phyloP scores from a whole-genome alignment of 164 flowering plant genomes.

The Aristolochia fimbriata region DNA sequence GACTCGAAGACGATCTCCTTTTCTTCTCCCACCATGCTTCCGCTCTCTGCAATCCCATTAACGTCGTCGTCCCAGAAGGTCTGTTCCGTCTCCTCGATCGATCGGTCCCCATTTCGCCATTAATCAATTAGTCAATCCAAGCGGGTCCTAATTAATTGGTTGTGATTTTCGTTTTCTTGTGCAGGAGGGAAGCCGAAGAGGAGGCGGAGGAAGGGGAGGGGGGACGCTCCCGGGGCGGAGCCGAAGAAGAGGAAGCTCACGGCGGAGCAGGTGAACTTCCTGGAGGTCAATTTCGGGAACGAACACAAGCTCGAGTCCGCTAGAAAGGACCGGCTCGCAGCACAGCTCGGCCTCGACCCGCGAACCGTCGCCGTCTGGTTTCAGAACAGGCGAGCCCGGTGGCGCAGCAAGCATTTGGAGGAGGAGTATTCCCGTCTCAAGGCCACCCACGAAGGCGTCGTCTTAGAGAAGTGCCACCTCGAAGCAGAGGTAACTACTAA shows the following conservation, averaged over 20 bases:
- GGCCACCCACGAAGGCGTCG: constrained; percentile 21
- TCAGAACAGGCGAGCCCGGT: constrained; percentile 60
- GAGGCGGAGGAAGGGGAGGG: constrained; percentile 34
- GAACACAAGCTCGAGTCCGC: constrained; percentile 60
- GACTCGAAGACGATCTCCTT: neutral
- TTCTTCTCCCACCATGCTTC: neutral
- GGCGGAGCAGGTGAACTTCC: constrained; percentile 33
- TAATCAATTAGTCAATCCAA: too few relatives aligned
- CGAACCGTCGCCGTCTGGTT: constrained; percentile 77
- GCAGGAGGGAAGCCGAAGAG: constrained; percentile 27
- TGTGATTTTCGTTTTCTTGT: neutral
- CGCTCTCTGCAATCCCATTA: neutral
- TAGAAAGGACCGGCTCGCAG: constrained; percentile 50
- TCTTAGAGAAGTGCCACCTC: constrained; percentile 53
- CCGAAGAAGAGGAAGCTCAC: constrained; percentile 56
- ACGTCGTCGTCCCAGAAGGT: neutral
- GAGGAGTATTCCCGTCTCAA: constrained; percentile 43
- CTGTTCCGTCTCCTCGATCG: neutral
- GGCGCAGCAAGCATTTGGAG: constrained; percentile 65
- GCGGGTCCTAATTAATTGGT: neutral
- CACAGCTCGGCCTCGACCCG: constrained; percentile 59
- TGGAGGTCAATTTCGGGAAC: constrained; percentile 40
- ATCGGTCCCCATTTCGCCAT: constrained; percentile 19
- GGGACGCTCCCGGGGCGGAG: constrained; percentile 7
- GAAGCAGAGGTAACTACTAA: constrained; percentile 44